Evolutionary conservation across 768 basidiomycete genomes (phyloP).

Genomic region (Hirschioporus abietinus): DNA sequence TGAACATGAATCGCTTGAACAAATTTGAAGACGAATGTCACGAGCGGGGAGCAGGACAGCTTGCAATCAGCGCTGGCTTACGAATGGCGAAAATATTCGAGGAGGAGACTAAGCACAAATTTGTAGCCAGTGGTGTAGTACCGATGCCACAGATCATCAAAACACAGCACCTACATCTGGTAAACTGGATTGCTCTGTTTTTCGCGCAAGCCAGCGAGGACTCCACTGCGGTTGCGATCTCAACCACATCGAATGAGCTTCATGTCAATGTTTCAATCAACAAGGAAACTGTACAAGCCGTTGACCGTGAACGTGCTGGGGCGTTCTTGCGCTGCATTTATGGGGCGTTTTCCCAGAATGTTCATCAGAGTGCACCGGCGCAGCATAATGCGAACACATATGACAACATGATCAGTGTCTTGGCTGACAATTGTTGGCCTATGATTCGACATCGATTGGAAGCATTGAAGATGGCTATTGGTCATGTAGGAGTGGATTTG

Average conservation of each 20-base stretch:
- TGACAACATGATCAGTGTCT: not conserved
- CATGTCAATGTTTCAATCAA: not conserved
- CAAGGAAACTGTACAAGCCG: not conserved
- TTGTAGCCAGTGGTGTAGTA: not conserved
- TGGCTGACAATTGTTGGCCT: not conserved
- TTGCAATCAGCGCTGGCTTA: not conserved
- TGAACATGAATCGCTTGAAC: not conserved
- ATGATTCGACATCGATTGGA: not conserved
- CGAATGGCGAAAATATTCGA: not conserved
- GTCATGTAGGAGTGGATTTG: not conserved
- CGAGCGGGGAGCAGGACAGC: not conserved
- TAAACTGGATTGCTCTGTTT: not conserved
- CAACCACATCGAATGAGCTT: not conserved
- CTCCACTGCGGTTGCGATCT: not conserved
- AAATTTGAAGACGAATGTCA: not conserved
- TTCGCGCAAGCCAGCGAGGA: not conserved
- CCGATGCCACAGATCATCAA: not conserved
- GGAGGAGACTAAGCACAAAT: not conserved
- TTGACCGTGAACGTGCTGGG: not conserved
- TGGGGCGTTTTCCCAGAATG: not conserved
- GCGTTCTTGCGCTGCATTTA: not conserved
- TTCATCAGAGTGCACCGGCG: not conserved
- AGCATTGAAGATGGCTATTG: not conserved
- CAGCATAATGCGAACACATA: not conserved
- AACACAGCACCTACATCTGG: not conserved